A percentile compares a stretch with the other conserved stretches of the same genome.
Conservation (phyloP, 805 yeast genomes). For the Yarrowia sp. region DNA sequence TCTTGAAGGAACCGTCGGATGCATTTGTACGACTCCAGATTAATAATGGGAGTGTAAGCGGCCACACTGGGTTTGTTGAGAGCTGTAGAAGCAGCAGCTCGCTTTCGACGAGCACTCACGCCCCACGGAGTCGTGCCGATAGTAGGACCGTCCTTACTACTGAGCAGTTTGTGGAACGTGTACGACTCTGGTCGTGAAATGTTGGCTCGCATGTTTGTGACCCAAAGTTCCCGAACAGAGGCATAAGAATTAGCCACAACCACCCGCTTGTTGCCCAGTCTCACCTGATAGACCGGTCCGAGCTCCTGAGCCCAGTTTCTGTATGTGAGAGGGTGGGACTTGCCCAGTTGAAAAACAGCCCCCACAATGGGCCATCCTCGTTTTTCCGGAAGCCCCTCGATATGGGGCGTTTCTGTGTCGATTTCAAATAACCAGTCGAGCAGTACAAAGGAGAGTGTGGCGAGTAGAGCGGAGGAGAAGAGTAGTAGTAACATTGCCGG, state of each 20-base stretch:
- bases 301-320: slow-evolving; percentile 46
- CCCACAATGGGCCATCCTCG: slow-evolving; percentile 55
- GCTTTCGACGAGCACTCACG: slow-evolving; percentile 41
- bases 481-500: slow-evolving; percentile 9
- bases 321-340: slow-evolving; percentile 53
- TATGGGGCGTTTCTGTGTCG: slow-evolving; percentile 29
- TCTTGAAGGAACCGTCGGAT: slow-evolving; percentile 35
- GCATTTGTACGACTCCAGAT: slow-evolving; percentile 40
- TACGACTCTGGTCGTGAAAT: slow-evolving; percentile 66
- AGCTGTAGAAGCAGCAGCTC: slow-evolving; percentile 43
- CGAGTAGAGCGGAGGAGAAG: background rate
- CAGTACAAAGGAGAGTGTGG: background rate
- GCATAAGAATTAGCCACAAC: slow-evolving; percentile 67
- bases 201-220: slow-evolving; percentile 48
- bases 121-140: slow-evolving; percentile 48
- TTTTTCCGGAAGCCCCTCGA: slow-evolving; percentile 44
- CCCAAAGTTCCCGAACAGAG: slow-evolving; percentile 56
- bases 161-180: slow-evolving; percentile 65
- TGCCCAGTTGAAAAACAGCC: slow-evolving; percentile 45
- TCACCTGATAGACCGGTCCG: slow-evolving; percentile 55
- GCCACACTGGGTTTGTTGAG: slow-evolving; percentile 43
- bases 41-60: slow-evolving; percentile 40
- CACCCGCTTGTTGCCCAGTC: slow-evolving; percentile 56
- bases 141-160: slow-evolving; percentile 46
- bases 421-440: slow-evolving; percentile 29